phyloP scores from a whole-genome alignment of 768 basidiomycete genomes.

The Agrocybe praecox region DNA sequence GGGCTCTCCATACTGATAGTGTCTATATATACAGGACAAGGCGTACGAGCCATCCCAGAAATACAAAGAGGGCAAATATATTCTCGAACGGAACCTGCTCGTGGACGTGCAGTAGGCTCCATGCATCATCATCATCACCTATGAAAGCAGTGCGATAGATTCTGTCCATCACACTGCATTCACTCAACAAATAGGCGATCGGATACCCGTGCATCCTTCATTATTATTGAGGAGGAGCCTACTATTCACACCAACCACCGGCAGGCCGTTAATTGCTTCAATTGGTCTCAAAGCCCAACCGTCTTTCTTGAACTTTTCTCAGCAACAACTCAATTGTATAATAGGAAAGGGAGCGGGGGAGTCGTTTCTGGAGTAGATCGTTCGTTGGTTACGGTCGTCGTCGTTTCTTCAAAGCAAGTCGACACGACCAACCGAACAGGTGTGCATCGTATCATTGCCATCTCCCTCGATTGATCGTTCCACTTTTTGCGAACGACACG shows the following conservation, averaged over 20 bases:
- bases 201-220: constrained; percentile 15
- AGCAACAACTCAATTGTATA: constrained; percentile 14
- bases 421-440: not conserved
- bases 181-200: constrained; percentile 3
- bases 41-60: constrained; percentile 90
- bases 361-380: not conserved
- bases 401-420: not conserved
- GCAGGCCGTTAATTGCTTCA: constrained; percentile 18
- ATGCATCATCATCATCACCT: constrained; percentile 1
- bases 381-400: not conserved
- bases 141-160: constrained; percentile 5
- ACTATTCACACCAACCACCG: constrained; percentile 10
- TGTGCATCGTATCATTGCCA: not conserved
- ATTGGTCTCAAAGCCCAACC: constrained; percentile 14
- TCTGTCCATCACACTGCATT: not conserved
- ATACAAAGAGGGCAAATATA: constrained; percentile 99
- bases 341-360: constrained; percentile 10
- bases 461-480: not conserved
- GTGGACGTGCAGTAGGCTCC: constrained; percentile 73
- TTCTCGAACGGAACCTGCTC: constrained; percentile 92
- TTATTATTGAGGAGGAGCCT: constrained; percentile 11
- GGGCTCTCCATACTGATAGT: constrained; percentile 10
- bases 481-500: not conserved
- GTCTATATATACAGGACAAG: constrained; percentile 65
- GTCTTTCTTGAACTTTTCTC: constrained; percentile 26